Conservation (phyloP, 2,329 filamentous ascomycete species). For the Exophiala xenobiotica region DNA sequence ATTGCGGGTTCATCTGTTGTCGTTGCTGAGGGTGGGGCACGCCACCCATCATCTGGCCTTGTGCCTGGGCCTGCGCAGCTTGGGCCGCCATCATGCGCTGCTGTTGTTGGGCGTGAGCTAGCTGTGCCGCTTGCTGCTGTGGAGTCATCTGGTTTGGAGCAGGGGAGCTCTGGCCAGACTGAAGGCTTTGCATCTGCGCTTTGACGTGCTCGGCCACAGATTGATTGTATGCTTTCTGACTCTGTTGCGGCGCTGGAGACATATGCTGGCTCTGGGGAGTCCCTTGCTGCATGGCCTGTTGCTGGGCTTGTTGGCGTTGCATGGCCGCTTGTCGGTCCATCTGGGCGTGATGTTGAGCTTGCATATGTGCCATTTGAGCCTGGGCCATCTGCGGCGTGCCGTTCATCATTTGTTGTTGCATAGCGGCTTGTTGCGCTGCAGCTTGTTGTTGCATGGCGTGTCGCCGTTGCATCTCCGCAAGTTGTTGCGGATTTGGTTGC, state of each 20-base stretch:
- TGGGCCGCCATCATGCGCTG: conserved; percentile 18
- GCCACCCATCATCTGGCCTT: conserved; percentile 26
- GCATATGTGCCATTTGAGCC: conserved; percentile 30
- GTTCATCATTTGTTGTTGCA: conserved; percentile 40
- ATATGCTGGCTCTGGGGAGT: conserved; percentile 30
- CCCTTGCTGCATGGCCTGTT: conserved; percentile 33
- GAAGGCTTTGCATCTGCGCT: conserved; percentile 27
- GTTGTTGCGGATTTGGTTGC: conserved; percentile 42
- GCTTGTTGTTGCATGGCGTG: conserved; percentile 47
- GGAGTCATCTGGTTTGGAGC: conserved; percentile 28
- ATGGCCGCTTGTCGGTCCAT: conserved; percentile 33
- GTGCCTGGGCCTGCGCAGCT: conserved; percentile 12
- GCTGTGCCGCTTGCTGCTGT: conserved; percentile 25
- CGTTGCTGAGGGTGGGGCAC: conserved; percentile 19
- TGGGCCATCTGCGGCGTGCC: conserved; percentile 37
- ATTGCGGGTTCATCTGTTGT: conserved; percentile 20
- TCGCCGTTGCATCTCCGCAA: conserved; percentile 42
- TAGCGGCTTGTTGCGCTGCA: conserved; percentile 37
- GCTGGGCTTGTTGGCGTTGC: conserved; percentile 35
- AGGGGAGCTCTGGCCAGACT: conserved; percentile 23
- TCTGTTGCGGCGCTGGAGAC: conserved; percentile 32
- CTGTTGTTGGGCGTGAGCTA: conserved; percentile 25
- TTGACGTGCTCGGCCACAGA: conserved; percentile 25
- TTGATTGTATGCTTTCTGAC: conserved; percentile 25
- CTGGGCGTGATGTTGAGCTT: conserved; percentile 30